Base-by-base conservation (phyloP, 2,329 filamentous ascomycete species). In the Madurella mycetomatis region DNA sequence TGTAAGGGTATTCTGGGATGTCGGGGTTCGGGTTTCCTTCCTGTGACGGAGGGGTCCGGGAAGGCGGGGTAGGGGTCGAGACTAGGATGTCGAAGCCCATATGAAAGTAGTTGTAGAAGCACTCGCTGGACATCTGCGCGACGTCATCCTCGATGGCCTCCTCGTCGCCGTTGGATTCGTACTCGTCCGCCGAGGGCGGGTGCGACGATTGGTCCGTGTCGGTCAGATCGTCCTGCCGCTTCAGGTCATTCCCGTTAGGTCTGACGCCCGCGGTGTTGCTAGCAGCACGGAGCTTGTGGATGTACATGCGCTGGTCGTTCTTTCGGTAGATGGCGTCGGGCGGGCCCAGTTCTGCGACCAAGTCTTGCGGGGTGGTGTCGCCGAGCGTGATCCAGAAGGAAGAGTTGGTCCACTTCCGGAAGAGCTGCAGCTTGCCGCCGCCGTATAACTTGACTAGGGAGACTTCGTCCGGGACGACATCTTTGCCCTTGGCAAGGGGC, bases 71-170 rank as follows among this genome's bases (percentile, higher is more conserved):
- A 0, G 89, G 87, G 31, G 85, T 84, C 0, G 92, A 95, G n/a
- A 99, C 82, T 5, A 97, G 79, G 9, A 96, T 82, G 69, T 99
- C 94, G 66, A 99, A 95, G 1, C 94, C 94, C 58, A 96, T 86
- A 61, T 92, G 87, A 67, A 96, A 99, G 69, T 99, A 99, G 69
- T 97, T 97, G 72, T 94, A 96, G 69, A 97, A 99, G 60, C 86
- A 91, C 67, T 95, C 90, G 4, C 84, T 81, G 1, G 84, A 82
- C 3, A 84, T 62, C 68, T 77, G 74, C 60, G 76, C 74, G 1
- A 75, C 73, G 31, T 82, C 80, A 31, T 84, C 84, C 42, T 83
- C 80, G 15, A 83, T 68, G 2, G 74, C 79, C 54, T 81, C 81
- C 18, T 81, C 76, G 34, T 59, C 47, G 30, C 34, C 45, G 41